Base-by-base conservation (phyloP, 495 filamentous ascomycete genomes). In the Hypoxylon subgilvum region DNA sequence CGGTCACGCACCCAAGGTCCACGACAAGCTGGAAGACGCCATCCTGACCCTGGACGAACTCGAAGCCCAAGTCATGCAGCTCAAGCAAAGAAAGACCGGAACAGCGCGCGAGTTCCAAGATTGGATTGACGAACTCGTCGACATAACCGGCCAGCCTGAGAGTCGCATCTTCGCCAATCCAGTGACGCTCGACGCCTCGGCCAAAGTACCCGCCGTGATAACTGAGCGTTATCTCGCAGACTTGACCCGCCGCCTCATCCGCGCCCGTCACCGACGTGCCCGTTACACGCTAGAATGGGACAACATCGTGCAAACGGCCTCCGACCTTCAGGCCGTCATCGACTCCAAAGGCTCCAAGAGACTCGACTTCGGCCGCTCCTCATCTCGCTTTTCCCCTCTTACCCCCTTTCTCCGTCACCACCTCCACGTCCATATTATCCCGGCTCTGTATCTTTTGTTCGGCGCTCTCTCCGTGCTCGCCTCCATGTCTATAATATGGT, bases 141-240 rank as follows among this genome's bases (percentile, higher is more conserved):
- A 96, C 52, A 82, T 86, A 40, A 82, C 84, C 13, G 84, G 82
- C 43, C 68, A 89, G 4, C 84, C 88, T 3, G 87, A 91, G 49
- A 79, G 82, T 17, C 79, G 84, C 17, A 70, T 83, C 31, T 50
- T 58, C 74, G 45, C 14, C 23, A n/a, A 72, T 61, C 67, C 23
- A 72, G 57, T 14, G 61, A 68, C 32, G 72, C 28, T 70, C 25
- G 68, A n/a, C n/a, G n/a, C n/a, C n/a, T n/a, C n/a, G n/a, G n/a
- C n/a, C 61, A 71, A 71, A 76, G 65, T 87, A 7, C 94, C 93
- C 2, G 84, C 87, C 12, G 86, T 97, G 14, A 90, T 98, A 40
- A 97, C 94, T 3, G 91, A 94, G 69, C 85, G 90, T 54, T 97
- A 96, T 69, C 76, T 98, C 51, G 94, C 94, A 46, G 91, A 96